Percentiles rank a stretch among this genome's conserved stretches.
These are phyloP conservation scores for Cladosporium cucumerinum DNA, from an alignment of 2,329 filamentous ascomycete genomes.

Conservation along the genomic window DNA sequence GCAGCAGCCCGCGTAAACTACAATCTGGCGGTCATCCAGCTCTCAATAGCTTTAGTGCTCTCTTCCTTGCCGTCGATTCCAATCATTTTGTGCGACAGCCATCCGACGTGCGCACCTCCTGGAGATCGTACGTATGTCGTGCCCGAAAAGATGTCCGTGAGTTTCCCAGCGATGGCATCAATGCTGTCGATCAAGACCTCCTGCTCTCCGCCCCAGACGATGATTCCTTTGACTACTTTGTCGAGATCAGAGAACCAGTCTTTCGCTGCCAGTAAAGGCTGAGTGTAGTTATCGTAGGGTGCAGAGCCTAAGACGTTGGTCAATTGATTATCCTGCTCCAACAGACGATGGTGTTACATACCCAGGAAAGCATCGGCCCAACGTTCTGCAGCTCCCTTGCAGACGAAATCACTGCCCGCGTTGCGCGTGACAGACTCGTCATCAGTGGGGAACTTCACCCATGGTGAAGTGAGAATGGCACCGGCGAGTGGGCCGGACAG, in stretches of 20 bases:
- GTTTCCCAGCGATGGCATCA: conserved; percentile 46
- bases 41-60: conserved; percentile 36
- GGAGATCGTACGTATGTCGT: conserved; percentile 30
- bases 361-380: conserved; percentile 53
- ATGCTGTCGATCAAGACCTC: conserved; percentile 59
- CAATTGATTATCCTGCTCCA: neutral
- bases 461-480: conserved; percentile 56
- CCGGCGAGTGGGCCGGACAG: conserved; percentile 47
- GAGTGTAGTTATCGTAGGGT: conserved; percentile 50
- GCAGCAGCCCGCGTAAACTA: conserved; percentile 16
- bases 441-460: conserved; percentile 52
- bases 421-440: conserved; percentile 46
- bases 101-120: conserved; percentile 38
- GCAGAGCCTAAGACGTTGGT: conserved; percentile 15
- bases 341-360: neutral
- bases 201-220: conserved; percentile 54
- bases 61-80: conserved; percentile 39
- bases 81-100: conserved; percentile 35
- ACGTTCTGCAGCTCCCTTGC: conserved; percentile 38
- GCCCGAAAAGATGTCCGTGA: conserved; percentile 42
- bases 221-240: conserved; percentile 44
- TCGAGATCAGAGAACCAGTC: conserved; percentile 54
- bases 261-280: conserved; percentile 47
- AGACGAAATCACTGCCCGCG: conserved; percentile 51
- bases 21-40: conserved; percentile 39